phyloP scores from a whole-genome alignment of 371 early-diverging fungal species.

The Mucor plumbeus region DNA sequence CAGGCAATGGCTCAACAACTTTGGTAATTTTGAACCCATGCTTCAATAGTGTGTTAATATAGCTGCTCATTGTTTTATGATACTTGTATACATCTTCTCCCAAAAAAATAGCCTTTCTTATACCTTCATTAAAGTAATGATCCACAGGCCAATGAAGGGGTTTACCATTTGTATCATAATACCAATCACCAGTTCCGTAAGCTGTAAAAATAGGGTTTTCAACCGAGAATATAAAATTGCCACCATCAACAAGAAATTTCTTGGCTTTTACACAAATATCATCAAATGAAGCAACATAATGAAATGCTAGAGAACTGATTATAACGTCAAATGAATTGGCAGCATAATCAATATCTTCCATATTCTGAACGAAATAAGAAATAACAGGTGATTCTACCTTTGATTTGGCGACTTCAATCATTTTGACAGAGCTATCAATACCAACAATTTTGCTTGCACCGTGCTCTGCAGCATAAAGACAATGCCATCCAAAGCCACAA shows the following conservation, averaged over 20 bases:
- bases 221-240: constrained; percentile 30
- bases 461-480: constrained; percentile 26
- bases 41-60: constrained; percentile 26
- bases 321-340: constrained; percentile 23
- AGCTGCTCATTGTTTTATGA: constrained; percentile 29
- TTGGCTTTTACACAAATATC: constrained; percentile 13
- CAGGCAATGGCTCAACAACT: constrained; percentile 26
- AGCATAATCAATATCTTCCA: constrained; percentile 20
- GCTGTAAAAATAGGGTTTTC: constrained; percentile 34
- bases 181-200: constrained; percentile 24
- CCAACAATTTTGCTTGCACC: constrained; percentile 23
- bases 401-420: constrained; percentile 22
- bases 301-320: constrained; percentile 28
- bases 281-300: constrained; percentile 27
- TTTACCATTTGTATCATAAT: constrained; percentile 20
- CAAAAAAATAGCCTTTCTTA: constrained; percentile 18
- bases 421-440: constrained; percentile 27
- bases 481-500: constrained; percentile 34
- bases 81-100: constrained; percentile 24
- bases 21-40: constrained; percentile 24
- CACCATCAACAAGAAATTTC: constrained; percentile 7
- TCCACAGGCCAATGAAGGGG: constrained; percentile 30
- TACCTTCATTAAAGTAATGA: constrained; percentile 21
- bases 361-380: constrained; percentile 6
- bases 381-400: constrained; percentile 12